A percentile compares a stretch with the other conserved stretches of the same genome.
phyloP scores from a whole-genome alignment of 352 stramenopile genomes.

The Blastocystis sp. region DNA sequence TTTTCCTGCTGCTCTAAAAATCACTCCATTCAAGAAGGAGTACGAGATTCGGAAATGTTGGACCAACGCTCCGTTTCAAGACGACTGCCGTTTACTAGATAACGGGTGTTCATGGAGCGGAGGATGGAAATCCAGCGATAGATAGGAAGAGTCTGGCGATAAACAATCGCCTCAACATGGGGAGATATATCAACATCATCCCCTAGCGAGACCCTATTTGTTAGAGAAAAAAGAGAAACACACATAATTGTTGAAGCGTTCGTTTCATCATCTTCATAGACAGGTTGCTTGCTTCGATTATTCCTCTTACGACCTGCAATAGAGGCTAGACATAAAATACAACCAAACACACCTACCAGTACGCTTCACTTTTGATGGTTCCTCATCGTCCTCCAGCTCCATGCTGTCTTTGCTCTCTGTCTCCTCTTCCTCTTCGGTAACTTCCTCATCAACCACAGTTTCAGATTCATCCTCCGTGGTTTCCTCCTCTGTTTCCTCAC shows the following conservation, averaged over 20 bases:
- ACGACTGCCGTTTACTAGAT: neutral
- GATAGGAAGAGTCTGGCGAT: slow-evolving; percentile 47
- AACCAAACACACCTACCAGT: neutral
- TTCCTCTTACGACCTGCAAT: neutral
- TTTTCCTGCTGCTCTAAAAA: slow-evolving; percentile 9
- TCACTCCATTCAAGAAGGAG: neutral
- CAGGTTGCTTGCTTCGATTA: neutral
- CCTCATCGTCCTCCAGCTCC: slow-evolving; percentile 46
- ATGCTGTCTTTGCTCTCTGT: neutral
- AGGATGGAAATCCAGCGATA: neutral
- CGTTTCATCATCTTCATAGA: neutral
- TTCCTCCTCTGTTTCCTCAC: slow-evolving; percentile 22
- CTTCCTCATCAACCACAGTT: neutral
- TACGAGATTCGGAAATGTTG: neutral
- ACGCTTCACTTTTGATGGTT: neutral
- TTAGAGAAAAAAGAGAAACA: neutral
- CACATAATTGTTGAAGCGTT: slow-evolving; percentile 32
- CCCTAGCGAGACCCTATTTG: neutral
- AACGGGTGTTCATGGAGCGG: slow-evolving; percentile 57
- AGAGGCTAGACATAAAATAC: neutral
- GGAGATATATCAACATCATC: slow-evolving; percentile 10
- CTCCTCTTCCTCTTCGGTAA: slow-evolving; percentile 15
- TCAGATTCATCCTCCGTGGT: neutral
- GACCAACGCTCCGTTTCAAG: slow-evolving; percentile 39
- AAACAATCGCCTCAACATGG: slow-evolving; percentile 26